phyloP scores from a whole-genome alignment of 352 stramenopile genomes.

The Phytophthora megakarya region DNA sequence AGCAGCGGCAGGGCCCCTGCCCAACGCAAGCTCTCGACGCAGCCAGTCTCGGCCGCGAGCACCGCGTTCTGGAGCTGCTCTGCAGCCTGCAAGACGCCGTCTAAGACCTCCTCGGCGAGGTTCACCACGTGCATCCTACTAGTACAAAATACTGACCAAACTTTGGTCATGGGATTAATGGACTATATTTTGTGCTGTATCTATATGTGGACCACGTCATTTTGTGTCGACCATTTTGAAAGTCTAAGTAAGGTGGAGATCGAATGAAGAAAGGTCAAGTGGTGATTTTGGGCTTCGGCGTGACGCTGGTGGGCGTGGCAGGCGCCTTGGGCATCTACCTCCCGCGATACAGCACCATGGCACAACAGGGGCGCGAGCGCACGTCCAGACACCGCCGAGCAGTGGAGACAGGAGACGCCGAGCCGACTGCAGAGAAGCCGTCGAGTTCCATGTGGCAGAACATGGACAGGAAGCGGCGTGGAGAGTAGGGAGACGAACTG shows the following conservation, averaged over 20 bases:
- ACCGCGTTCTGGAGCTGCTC: slow-evolving; percentile 59
- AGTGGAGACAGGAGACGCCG: slow-evolving; percentile 20
- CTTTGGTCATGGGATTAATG: no score
- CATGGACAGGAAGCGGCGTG: slow-evolving; percentile 42
- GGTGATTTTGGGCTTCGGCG: slow-evolving; percentile 42
- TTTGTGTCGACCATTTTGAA: neutral
- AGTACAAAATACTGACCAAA: no score
- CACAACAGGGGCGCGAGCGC: slow-evolving; percentile 43
- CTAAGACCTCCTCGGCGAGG: slow-evolving; percentile 63
- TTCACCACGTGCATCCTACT: slow-evolving; percentile 42
- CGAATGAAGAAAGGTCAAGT: slow-evolving; percentile 43
- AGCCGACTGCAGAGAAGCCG: slow-evolving; percentile 6
- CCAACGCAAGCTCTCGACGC: slow-evolving; percentile 74
- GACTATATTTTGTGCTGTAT: slow-evolving; percentile 1
- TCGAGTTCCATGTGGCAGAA: slow-evolving; percentile 60
- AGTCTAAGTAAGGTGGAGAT: no score
- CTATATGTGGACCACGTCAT: slow-evolving; percentile 4
- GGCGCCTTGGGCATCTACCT: slow-evolving; percentile 45
- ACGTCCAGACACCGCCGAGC: slow-evolving; percentile 24
- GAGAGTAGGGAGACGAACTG: slow-evolving; percentile 17
- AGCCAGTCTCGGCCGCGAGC: slow-evolving; percentile 55
- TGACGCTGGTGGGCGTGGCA: slow-evolving; percentile 40
- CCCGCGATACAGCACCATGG: slow-evolving; percentile 50
- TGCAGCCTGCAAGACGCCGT: slow-evolving; percentile 54
- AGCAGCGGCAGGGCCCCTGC: slow-evolving; percentile 65